Base-by-base conservation (phyloP, 768 basidiomycete species). In the Russula sp. region DNA sequence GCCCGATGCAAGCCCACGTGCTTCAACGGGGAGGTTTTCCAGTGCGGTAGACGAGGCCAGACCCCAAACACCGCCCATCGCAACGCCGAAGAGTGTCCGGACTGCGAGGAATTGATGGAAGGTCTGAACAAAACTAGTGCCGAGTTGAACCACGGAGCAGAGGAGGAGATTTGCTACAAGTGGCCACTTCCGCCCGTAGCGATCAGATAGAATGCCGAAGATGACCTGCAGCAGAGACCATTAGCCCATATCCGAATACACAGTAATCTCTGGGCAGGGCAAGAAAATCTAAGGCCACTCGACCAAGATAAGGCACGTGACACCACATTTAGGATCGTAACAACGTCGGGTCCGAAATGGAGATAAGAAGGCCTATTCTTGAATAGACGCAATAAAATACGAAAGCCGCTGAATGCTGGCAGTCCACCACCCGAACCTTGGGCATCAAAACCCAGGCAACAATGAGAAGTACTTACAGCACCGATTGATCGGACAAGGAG, bases 111-210 rank as follows among this genome's bases (percentile, higher is more conserved):
- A 98, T 64, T 87, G 79, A 0, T 62, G 36, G 74, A 83, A 98
- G 0, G 85, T 91, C 18, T 86, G 78, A 46, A 85, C 84, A 73
- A 95, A 98, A 32, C 90, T 86, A 1, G 85, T 84, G 0, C 85
- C 89, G 25, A 97, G 81, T 69, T 93, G 85, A 56, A 97, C 82
- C 5, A 81, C 71, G 14, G 81, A 78, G 63, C 92, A 82, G 50
- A 94, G 70, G 29, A 92, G 48, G 22, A 95, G 78, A 71, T 93
- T 94, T 65, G 68, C 65, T 34, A 96, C 83, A 5, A 95, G 78
- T 5, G 93, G 93, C 93, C 93, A 98, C 78, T 95, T 96, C 34
- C 95, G 82, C 5, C 95, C 95, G 71, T 78, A 96, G 4, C 95
- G 83, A 71, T 97, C 95, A 1, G 88, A 89, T n/a, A 87, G 67